Conservation (phyloP, 176 grass and related monocot species). For the Ensete ventricosum region DNA sequence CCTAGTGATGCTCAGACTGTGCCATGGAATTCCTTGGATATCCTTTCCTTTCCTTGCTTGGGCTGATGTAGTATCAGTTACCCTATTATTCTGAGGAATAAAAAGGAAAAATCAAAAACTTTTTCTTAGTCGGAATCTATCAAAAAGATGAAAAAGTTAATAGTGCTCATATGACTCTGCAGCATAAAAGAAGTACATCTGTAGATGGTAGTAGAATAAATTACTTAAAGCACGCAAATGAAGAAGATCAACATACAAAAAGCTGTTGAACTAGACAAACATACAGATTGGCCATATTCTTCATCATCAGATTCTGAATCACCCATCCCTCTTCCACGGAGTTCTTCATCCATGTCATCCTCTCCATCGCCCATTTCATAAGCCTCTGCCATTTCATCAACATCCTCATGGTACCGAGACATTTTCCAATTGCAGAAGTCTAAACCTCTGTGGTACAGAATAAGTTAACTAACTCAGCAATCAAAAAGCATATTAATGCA, state of each 20-base stretch:
- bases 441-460: neutral
- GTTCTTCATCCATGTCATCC: conserved; percentile 41
- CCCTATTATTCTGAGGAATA: conserved; percentile 40
- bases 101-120: neutral
- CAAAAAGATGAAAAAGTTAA: neutral
- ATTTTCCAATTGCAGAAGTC: neutral
- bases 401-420: conserved; percentile 13
- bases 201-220: neutral
- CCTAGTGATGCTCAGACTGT: conserved; percentile 48
- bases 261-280: neutral
- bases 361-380: conserved; percentile 42
- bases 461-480: neutral
- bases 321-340: conserved; percentile 23
- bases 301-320: conserved; percentile 74
- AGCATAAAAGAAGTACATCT: neutral
- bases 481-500: neutral
- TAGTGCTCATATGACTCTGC: neutral
- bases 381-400: conserved; percentile 40
- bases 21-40: conserved; percentile 94
- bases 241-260: neutral
- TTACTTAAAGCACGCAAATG: neutral
- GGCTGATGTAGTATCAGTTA: conserved; percentile 65
- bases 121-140: neutral
- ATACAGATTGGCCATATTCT: conserved; percentile 47
- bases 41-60: conserved; percentile 86